A percentile compares a stretch with the other conserved stretches of the same genome.
phyloP scores from a whole-genome alignment of 306 rosid genomes.

The Quercus alba region DNA sequence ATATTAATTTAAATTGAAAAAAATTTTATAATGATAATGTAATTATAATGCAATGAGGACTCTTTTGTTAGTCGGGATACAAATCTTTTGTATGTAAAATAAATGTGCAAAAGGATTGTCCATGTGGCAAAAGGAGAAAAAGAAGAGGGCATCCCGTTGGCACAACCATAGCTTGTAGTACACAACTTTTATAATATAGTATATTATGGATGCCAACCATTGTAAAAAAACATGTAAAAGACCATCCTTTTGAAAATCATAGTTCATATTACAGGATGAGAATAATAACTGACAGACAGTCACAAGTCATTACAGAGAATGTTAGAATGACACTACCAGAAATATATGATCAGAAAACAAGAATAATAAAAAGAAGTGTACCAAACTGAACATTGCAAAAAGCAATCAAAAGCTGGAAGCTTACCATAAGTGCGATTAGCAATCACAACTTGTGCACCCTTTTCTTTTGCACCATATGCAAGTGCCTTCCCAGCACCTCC shows the following conservation, averaged over 20 bases:
- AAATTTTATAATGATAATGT: too few species aligned
- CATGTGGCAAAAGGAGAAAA: too few species aligned
- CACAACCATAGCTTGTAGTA: too few species aligned
- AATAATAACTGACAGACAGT: neutral
- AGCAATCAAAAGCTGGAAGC: constrained; percentile 11
- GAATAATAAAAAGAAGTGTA: neutral
- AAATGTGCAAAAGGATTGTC: too few species aligned
- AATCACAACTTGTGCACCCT: constrained; percentile 89
- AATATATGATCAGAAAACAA: constrained; percentile 2
- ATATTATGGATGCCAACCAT: neutral
- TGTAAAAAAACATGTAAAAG: neutral
- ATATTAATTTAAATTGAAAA: too few species aligned
- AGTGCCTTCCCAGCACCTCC: constrained; percentile 97
- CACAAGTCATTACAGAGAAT: neutral
- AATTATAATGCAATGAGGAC: too few species aligned
- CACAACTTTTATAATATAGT: too few species aligned
- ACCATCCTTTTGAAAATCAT: neutral
- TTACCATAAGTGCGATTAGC: constrained; percentile 92
- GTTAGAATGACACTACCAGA: neutral
- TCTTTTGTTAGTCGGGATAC: too few species aligned
- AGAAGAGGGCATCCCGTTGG: too few species aligned
- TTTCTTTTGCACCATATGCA: constrained; percentile 93
- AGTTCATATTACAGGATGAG: neutral
- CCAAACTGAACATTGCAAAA: constrained; percentile 10
- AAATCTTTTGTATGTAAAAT: too few species aligned